These are phyloP conservation scores for Shiraia sp. DNA, from an alignment of 2,329 filamentous ascomycete species.

Conservation along the genomic window DNA sequence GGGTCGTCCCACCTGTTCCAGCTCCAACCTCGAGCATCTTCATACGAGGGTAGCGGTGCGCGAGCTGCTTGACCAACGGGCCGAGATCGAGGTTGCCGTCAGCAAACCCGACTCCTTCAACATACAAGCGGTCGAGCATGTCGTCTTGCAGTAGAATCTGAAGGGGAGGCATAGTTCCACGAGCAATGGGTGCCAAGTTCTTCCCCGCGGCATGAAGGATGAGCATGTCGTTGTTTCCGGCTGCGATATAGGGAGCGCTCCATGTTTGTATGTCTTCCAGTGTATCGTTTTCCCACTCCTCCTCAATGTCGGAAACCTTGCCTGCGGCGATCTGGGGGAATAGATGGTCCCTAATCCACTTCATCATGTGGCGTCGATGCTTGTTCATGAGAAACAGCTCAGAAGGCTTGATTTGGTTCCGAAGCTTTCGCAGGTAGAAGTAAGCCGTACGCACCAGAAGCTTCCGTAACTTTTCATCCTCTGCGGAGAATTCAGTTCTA, in stretches of 20 bases:
- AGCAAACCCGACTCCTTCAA: conserved; percentile 2
- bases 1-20: conserved; percentile 9
- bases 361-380: too few relatives aligned
- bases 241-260: too few relatives aligned
- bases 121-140: conserved; percentile 6
- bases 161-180: background rate
- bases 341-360: too few relatives aligned
- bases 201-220: conserved; percentile 2
- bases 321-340: background rate
- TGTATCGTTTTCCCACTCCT: background rate
- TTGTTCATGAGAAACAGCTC: too few relatives aligned
- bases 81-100: background rate
- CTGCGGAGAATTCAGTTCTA: conserved; percentile 4
- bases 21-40: conserved; percentile 7
- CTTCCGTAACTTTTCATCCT: conserved; percentile 4
- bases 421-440: conserved; percentile 8
- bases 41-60: conserved; percentile 5
- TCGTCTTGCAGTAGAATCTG: conserved; percentile 2
- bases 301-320: background rate
- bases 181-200: background rate
- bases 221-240: too few relatives aligned
- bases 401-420: conserved; percentile 4
- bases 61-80: conserved; percentile 1
- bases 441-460: conserved; percentile 6
- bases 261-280: too few relatives aligned